Percentiles rank a stretch among this genome's conserved stretches.
Conservation (phyloP, 208 protist genomes). For the Acanthamoeba healyi region DNA sequence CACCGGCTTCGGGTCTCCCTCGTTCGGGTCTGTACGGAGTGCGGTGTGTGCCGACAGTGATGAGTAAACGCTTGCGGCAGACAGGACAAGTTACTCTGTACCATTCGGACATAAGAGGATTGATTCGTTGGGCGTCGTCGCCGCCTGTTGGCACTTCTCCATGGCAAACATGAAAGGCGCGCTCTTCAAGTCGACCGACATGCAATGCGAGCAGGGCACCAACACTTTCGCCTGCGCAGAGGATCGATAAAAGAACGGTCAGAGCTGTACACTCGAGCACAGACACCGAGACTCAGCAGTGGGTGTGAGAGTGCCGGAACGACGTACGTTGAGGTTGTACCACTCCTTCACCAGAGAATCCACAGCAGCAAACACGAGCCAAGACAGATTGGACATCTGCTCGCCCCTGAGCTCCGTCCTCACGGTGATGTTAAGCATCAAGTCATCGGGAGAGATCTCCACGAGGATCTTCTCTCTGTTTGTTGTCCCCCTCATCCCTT, state of each 20-base stretch:
- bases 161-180: conserved; percentile 15
- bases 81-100: not conserved
- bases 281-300: too few relatives aligned
- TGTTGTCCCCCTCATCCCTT: not conserved
- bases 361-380: conserved; percentile 34
- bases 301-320: too few relatives aligned
- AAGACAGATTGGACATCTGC: conserved; percentile 52
- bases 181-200: not conserved
- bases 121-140: not conserved
- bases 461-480: not conserved
- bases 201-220: conserved; percentile 70
- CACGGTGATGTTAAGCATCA: conserved; percentile 35
- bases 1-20: not conserved
- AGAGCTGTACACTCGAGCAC: not conserved
- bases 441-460: conserved; percentile 2
- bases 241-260: not conserved
- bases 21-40: not conserved
- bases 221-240: conserved; percentile 2
- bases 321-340: conserved; percentile 61
- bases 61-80: too few relatives aligned
- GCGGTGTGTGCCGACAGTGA: not conserved
- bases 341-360: conserved; percentile 62
- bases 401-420: conserved; percentile 57
- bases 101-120: conserved; percentile 44
- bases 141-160: conserved; percentile 60